Percentiles rank a stretch among this genome's conserved stretches.
Conservation (phyloP, 2,329 filamentous ascomycete genomes). For the Trichoderma sp. region DNA sequence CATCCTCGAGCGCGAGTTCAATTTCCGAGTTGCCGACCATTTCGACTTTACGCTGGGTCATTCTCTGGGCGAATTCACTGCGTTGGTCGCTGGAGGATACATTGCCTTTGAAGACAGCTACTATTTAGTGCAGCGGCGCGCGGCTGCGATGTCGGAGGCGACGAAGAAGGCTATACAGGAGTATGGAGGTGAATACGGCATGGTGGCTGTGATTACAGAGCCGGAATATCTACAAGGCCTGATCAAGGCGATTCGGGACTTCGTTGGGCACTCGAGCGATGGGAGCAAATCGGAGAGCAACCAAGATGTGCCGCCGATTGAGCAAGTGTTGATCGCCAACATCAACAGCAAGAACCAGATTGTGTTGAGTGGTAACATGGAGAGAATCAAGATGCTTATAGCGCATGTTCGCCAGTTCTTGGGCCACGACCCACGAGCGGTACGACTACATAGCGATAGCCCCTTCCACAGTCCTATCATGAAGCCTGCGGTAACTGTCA, state of each 20-base stretch:
- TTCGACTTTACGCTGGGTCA: constrained; percentile 87
- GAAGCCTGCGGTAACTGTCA: constrained; percentile 75
- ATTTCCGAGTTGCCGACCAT: constrained; percentile 68
- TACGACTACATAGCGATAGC: constrained; percentile 81
- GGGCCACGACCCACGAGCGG: constrained; percentile 86
- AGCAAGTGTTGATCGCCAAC: constrained; percentile 89
- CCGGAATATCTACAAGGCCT: constrained; percentile 70
- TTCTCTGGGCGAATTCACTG: constrained; percentile 90
- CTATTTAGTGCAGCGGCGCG: constrained; percentile 72
- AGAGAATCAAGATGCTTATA: constrained; percentile 76
- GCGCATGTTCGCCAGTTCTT: constrained; percentile 86
- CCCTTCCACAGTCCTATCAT: constrained; percentile 94
- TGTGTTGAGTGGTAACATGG: constrained; percentile 84
- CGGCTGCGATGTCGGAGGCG: constrained; percentile 80
- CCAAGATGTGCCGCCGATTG: constrained; percentile 70
- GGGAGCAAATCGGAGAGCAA: constrained; percentile 68
- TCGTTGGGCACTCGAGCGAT: constrained; percentile 69
- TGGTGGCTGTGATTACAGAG: constrained; percentile 91
- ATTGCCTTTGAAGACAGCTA: constrained; percentile 77
- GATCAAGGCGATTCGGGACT: constrained; percentile 74
- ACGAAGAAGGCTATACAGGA: constrained; percentile 64
- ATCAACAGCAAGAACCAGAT: constrained; percentile 97
- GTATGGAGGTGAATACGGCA: constrained; percentile 83
- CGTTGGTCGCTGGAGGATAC: constrained; percentile 81
- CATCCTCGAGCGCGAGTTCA: constrained; percentile 82